Evolutionary conservation across 805 yeast species (phyloP).

Genomic region (Ogataea henricii): DNA sequence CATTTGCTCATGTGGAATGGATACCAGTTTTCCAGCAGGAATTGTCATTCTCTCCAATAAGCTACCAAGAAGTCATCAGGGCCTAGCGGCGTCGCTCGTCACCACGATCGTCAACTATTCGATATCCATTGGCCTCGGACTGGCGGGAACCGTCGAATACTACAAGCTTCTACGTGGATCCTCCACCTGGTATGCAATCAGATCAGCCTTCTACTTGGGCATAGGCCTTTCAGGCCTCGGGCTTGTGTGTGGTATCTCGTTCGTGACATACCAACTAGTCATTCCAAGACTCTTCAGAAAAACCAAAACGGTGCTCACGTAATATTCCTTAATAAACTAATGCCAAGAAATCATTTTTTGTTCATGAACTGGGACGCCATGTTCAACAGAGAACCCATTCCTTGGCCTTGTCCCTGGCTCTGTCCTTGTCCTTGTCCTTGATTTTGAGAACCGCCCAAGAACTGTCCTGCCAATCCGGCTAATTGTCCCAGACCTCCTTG

Average conservation of each 20-base stretch:
- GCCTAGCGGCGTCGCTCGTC: slow-evolving; percentile 75
- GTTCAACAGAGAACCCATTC: slow-evolving; percentile 4
- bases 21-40: slow-evolving; percentile 74
- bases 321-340: neutral
- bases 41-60: slow-evolving; percentile 60
- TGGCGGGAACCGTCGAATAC: slow-evolving; percentile 67
- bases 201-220: slow-evolving; percentile 62
- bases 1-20: slow-evolving; percentile 73
- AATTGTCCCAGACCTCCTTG: slow-evolving; percentile 4
- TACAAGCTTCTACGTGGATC: slow-evolving; percentile 35
- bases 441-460: slow-evolving; percentile 12
- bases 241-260: slow-evolving; percentile 22
- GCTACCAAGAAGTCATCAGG: slow-evolving; percentile 66
- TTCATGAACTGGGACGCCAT: slow-evolving; percentile 10
- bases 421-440: slow-evolving; percentile 4
- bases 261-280: slow-evolving; percentile 13
- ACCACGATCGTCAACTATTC: slow-evolving; percentile 73
- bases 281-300: neutral
- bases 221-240: slow-evolving; percentile 61
- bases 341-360: neutral
- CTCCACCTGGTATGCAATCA: slow-evolving; percentile 44
- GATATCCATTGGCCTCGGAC: slow-evolving; percentile 67
- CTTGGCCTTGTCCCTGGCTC: slow-evolving; percentile 5
- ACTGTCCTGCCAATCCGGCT: slow-evolving; percentile 4
- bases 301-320: neutral